phyloP scores from a whole-genome alignment of 2,329 filamentous ascomycete genomes.

The Fusarium sp. region DNA sequence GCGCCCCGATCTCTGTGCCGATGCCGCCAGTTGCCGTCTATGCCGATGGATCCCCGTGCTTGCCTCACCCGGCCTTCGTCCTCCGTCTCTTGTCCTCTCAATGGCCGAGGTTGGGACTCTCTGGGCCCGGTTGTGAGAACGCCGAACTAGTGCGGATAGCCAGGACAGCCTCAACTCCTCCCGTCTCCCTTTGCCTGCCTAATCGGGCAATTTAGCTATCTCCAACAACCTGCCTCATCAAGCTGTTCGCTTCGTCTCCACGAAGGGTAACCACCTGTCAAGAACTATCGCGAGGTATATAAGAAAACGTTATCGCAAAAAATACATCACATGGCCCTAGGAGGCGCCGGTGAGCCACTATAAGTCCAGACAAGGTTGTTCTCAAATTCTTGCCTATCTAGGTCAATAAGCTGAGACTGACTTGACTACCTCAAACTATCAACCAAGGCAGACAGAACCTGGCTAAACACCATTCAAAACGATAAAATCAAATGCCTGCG shows the following conservation, averaged over 20 bases:
- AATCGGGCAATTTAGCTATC: slow-evolving; percentile 26
- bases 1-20: slow-evolving; percentile 27
- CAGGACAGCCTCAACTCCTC: neutral
- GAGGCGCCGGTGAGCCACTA: slow-evolving; percentile 4
- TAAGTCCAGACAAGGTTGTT: neutral
- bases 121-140: neutral
- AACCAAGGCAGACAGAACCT: neutral
- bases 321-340: neutral
- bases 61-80: slow-evolving; percentile 22
- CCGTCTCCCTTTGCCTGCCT: slow-evolving; percentile 37
- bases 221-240: slow-evolving; percentile 14
- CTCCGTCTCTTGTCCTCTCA: slow-evolving; percentile 29
- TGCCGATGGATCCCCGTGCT: slow-evolving; percentile 34
- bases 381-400: slow-evolving; percentile 20
- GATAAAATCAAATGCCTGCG: slow-evolving; percentile 30
- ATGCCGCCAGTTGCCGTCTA: slow-evolving; percentile 42
- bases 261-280: neutral
- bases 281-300: neutral
- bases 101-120: slow-evolving; percentile 20
- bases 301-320: neutral
- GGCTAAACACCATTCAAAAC: slow-evolving; percentile 12
- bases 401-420: slow-evolving; percentile 9
- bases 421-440: neutral
- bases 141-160: slow-evolving; percentile 7
- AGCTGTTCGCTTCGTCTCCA: neutral